phyloP scores from a whole-genome alignment of 257 asterid genomes.

The Capsicum rhomboideum region DNA sequence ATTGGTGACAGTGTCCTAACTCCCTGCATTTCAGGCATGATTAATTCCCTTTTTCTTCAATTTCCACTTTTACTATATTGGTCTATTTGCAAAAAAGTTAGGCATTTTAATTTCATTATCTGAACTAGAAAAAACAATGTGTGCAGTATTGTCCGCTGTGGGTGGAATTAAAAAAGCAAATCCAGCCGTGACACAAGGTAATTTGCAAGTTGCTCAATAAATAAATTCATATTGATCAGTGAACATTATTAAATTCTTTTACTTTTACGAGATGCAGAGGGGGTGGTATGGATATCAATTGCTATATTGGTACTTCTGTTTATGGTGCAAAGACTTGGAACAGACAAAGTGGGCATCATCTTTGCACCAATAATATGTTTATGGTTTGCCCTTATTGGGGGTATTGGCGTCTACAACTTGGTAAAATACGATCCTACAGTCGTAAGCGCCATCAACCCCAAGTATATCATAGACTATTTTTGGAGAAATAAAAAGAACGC shows the following conservation, averaged over 20 bases:
- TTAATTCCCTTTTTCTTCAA: too few relatives aligned
- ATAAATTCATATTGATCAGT: not conserved
- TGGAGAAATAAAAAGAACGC: not conserved
- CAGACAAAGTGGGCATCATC: constrained; percentile 20
- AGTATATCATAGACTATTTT: constrained; percentile 13
- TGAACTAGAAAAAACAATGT: not conserved
- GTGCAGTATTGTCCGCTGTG: not conserved
- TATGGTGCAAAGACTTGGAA: constrained; percentile 17
- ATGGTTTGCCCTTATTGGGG: constrained; percentile 13
- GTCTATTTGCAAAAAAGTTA: not conserved
- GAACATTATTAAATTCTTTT: too few relatives aligned
- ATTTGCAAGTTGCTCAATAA: not conserved
- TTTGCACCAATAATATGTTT: constrained; percentile 24
- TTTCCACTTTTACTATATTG: too few relatives aligned
- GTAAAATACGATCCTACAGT: constrained; percentile 10
- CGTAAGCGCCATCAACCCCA: constrained; percentile 18
- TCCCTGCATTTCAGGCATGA: too few relatives aligned
- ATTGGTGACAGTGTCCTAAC: constrained; percentile 61
- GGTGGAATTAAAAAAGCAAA: not conserved
- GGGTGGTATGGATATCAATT: constrained; percentile 15
- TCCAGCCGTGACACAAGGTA: not conserved
- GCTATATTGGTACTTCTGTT: constrained; percentile 11
- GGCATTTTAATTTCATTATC: not conserved
- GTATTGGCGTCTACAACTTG: constrained; percentile 18
- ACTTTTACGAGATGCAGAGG: constrained; percentile 4